Percentiles rank a stretch among this genome's conserved stretches.
Conservation (phyloP, 2,329 filamentous ascomycete genomes). For the Paramyrothecium roridum region DNA sequence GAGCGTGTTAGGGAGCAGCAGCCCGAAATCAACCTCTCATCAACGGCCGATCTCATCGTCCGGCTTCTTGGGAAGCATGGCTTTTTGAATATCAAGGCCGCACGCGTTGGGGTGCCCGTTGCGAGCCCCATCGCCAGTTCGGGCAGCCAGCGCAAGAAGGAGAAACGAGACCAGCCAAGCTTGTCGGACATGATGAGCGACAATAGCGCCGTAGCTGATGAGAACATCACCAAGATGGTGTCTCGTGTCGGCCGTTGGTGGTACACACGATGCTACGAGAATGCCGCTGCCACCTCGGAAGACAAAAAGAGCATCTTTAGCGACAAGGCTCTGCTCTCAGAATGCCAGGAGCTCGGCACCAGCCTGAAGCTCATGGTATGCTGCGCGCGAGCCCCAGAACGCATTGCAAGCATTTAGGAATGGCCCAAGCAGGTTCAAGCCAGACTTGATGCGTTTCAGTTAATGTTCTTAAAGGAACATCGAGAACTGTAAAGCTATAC, state of each 20-base stretch:
- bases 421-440: neutral
- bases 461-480: neutral
- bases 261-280: slow-evolving; percentile 92
- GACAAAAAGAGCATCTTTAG: slow-evolving; percentile 67
- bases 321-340: slow-evolving; percentile 69
- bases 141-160: slow-evolving; percentile 8
- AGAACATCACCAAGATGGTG: slow-evolving; percentile 88
- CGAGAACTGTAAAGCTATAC: neutral
- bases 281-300: slow-evolving; percentile 45
- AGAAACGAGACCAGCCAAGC: slow-evolving; percentile 45
- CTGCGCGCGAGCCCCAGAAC: slow-evolving; percentile 77
- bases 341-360: slow-evolving; percentile 83
- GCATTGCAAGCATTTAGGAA: slow-evolving; percentile 47
- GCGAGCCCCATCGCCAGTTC: slow-evolving; percentile 46
- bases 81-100: slow-evolving; percentile 71
- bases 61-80: slow-evolving; percentile 65
- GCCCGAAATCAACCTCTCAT: slow-evolving; percentile 57
- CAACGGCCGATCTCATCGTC: slow-evolving; percentile 59
- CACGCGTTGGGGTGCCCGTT: slow-evolving; percentile 74
- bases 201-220: slow-evolving; percentile 67
- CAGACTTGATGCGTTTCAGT: too few species aligned
- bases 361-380: slow-evolving; percentile 90
- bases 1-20: slow-evolving; percentile 63
- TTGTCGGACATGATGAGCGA: slow-evolving; percentile 73
- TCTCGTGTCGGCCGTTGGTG: slow-evolving; percentile 92